Evolutionary conservation across 192 early-diverging fungal species (phyloP), one percentile per base, ranked within the genome.

Genomic region (Podila verticillata): DNA sequence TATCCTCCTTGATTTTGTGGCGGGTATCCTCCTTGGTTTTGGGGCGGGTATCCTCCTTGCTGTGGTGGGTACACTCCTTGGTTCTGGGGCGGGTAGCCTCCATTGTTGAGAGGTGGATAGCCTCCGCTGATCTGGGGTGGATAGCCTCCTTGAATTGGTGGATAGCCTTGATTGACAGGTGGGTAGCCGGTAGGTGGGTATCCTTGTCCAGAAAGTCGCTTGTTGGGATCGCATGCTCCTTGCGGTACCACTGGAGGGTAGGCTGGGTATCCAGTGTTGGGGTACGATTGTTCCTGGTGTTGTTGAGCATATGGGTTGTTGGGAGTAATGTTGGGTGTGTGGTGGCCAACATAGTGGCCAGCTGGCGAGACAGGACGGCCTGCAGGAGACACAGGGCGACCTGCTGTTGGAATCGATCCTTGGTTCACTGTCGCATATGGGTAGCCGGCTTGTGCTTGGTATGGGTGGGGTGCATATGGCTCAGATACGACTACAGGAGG

Each of bases 311-410:
- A 64, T 17, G 26, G 12, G 24, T 26, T 34, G 44, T 48, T 64
- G 24, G 61, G 61, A 17, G 61, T 20, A 29, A 36, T 32, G 8
- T 62, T 34, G 26, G 44, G 48, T 0, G 65, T 29, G 2, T 28
- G 59, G 9, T 54, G 49, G 31, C 58, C 66, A 36, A 4, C 22
- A n/a, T 60, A 70, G 22, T 58, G 63, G 13, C 48, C 49, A 47
- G 58, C 51, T n/a, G 75, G 75, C 10, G 75, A 79, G 17, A 80
- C 47, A 17, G 64, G 48, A 48, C 70, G 57, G 15, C 62, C 61
- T n/a, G 29, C n/a, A 12, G 66, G 59, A 26, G 65, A 56, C 30
- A 30, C 54, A 24, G 44, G n/a, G 24, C 26, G n/a, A 3, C 44
- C 13, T 15, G 31, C 19, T 30, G 57, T 5, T 29, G 49, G 26